Conservation (phyloP, 495 filamentous ascomycete genomes). For the Penicillium canescens region DNA sequence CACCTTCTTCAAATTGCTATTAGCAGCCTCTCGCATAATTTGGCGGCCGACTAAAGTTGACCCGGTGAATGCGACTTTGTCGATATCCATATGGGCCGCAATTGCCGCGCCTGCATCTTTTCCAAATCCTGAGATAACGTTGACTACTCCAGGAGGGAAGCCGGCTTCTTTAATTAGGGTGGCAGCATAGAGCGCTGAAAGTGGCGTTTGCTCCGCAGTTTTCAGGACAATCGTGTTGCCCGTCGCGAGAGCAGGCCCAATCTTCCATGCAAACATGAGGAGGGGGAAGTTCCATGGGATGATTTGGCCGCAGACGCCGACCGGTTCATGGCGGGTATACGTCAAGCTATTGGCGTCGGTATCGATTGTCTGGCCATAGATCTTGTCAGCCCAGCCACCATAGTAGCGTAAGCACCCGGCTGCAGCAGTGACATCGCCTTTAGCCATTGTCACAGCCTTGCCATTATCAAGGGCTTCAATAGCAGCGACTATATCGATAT, state of each 20-base stretch:
- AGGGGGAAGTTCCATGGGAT: slow-evolving; percentile 92
- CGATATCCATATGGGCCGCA: slow-evolving; percentile 84
- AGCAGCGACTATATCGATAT: slow-evolving; percentile 1
- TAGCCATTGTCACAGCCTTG: slow-evolving; percentile 6
- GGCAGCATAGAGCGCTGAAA: slow-evolving; percentile 3
- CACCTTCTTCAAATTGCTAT: slow-evolving; percentile 89
- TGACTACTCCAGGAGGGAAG: slow-evolving; percentile 86
- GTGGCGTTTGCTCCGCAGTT: background rate
- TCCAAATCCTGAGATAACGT: slow-evolving; percentile 83
- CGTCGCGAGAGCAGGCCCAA: slow-evolving; percentile 67
- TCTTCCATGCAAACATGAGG: slow-evolving; percentile 87
- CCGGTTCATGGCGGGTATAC: slow-evolving; percentile 77
- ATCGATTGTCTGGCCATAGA: slow-evolving; percentile 87
- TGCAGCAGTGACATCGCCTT: slow-evolving; percentile 15
- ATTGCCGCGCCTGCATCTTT: slow-evolving; percentile 82
- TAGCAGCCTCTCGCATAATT: slow-evolving; percentile 85
- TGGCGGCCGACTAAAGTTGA: slow-evolving; percentile 76
- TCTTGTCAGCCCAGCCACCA: slow-evolving; percentile 7
- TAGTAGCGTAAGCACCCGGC: slow-evolving; percentile 56
- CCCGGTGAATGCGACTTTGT: slow-evolving; percentile 92
- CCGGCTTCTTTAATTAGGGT: slow-evolving; percentile 52
- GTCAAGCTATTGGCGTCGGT: slow-evolving; percentile 73
- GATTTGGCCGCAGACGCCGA: slow-evolving; percentile 77
- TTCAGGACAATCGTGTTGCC: slow-evolving; percentile 7
- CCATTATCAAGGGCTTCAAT: slow-evolving; percentile 8